Conservation (phyloP, 2,329 filamentous ascomycete species). For the Triangularia setosa region DNA sequence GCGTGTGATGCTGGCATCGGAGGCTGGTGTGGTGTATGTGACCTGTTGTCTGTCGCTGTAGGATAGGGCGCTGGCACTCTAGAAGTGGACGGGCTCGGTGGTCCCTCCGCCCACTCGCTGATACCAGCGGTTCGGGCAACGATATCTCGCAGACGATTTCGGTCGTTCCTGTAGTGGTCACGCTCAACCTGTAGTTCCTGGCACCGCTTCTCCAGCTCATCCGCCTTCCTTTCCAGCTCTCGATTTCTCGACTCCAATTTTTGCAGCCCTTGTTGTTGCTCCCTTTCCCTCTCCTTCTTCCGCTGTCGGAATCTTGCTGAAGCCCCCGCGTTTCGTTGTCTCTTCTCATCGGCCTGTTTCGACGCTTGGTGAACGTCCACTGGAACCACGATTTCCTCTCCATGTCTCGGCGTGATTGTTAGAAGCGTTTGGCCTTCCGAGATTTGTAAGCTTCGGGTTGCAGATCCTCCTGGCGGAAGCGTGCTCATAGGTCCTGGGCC, state of each 20-base stretch:
- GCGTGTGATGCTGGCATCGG: conserved; percentile 2
- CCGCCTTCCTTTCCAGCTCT: conserved; percentile 53
- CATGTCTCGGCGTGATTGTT: conserved; percentile 35
- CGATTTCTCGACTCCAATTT: conserved; percentile 65
- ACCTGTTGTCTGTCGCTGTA: conserved; percentile 34
- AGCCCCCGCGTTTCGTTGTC: conserved; percentile 78
- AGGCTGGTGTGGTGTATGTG: conserved; percentile 21
- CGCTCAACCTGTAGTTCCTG: conserved; percentile 57
- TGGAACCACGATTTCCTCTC: conserved; percentile 54
- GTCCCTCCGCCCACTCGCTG: conserved; percentile 46
- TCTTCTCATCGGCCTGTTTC: conserved; percentile 78
- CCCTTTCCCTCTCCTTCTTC: conserved; percentile 76
- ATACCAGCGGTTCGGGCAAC: conserved; percentile 57
- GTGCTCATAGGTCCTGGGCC: conserved; percentile 9
- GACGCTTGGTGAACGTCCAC: conserved; percentile 81
- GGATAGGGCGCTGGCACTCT: conserved; percentile 33
- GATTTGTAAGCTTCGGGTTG: conserved; percentile 22
- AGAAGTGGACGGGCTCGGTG: conserved; percentile 18
- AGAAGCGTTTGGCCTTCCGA: conserved; percentile 30
- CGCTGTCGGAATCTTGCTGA: conserved; percentile 78
- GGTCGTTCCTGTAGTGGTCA: conserved; percentile 70
- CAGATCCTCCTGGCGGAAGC: conserved; percentile 11
- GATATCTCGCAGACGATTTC: conserved; percentile 67
- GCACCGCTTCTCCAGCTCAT: conserved; percentile 53
- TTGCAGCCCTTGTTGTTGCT: conserved; percentile 65